Percentiles rank a stretch among this genome's conserved stretches.
Conservation (phyloP, 805 yeast species). For the Candida montana region DNA sequence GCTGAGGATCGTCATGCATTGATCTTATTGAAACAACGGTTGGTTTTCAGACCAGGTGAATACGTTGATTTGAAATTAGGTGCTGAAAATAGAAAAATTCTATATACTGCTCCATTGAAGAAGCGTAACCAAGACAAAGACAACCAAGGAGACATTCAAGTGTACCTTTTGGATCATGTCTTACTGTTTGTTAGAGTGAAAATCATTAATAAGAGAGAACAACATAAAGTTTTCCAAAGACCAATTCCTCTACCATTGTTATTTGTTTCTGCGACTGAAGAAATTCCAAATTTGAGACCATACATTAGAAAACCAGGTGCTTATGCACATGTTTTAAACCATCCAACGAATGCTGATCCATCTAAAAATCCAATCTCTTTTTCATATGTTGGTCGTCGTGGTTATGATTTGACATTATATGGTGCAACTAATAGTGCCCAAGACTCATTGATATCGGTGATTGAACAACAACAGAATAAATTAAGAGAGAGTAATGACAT, state of each 20-base stretch:
- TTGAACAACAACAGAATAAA: conserved; percentile 72
- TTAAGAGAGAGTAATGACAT: conserved; percentile 71
- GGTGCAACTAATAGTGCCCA: conserved; percentile 51
- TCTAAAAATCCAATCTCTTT: conserved; percentile 40
- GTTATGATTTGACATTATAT: conserved; percentile 38
- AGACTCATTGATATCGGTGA: conserved; percentile 72
- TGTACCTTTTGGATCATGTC: conserved; percentile 85
- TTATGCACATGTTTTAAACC: conserved; percentile 22
- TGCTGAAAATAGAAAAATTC: conserved; percentile 73
- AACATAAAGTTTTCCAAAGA: conserved; percentile 82
- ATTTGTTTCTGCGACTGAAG: conserved; percentile 72
- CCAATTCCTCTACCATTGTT: conserved; percentile 79
- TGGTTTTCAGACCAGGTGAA: conserved; percentile 78
- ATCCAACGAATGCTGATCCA: conserved; percentile 21
- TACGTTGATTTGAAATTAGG: conserved; percentile 79
- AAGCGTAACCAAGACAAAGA: conserved; percentile 72
- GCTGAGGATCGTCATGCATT: conserved; percentile 89
- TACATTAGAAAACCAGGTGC: conserved; percentile 31
- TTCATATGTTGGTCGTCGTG: conserved; percentile 45
- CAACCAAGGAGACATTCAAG: conserved; percentile 73
- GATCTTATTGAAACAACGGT: conserved; percentile 77
- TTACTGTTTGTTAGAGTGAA: conserved; percentile 80
- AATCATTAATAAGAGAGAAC: conserved; percentile 83
- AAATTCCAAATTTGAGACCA: conserved; percentile 56
- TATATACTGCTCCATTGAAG: conserved; percentile 72